Evolutionary conservation across 2,329 filamentous ascomycete species (phyloP), one percentile per base, ranked within the genome.

Genomic region (Neopestalotiopsis sp.): DNA sequence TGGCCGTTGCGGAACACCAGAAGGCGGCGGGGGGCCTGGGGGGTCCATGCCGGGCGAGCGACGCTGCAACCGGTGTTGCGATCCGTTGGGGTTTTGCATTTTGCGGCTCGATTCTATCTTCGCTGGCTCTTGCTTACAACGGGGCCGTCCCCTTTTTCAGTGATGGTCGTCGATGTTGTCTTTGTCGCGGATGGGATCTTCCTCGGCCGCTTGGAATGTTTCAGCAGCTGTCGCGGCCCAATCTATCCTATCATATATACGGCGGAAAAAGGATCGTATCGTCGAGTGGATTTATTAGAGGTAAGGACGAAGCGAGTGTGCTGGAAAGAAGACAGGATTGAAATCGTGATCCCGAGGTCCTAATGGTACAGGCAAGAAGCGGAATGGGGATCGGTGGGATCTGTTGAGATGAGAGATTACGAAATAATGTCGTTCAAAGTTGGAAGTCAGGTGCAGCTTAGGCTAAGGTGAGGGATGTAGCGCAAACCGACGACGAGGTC

Each of bases 31-130:
- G 74, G 86, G 87, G 66, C 87, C 87, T 75, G 86, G 85, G 24
- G 65, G 65, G 72, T 91, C 90, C 45, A 84, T 86, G 70, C 85
- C 88, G n/a, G 90, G 89, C 65, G 89, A 91, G 74, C 89, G 87
- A 73, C 90, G 86, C 76, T 89, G 89, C 75, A 87, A 81, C 62
- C 83, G 82, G 76, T 88, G 84, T 79, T 88, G 86, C 68, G 88
- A 84, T 17, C 82, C 81, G 70, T 80, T 80, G 63, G 85, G 80
- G 68, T 85, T 80, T 79, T 89, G 87, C 87, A 89, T 89, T 64
- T 75, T 76, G 14, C 13, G 34, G n/a, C 34, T 20, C 17, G 59
- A 32, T 14, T 62, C n/a, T 62, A 17, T 24, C 14, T 62, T 34
- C 59, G 14, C 14, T 64, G 17, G 40, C 40, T 7, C 20, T 40